Conservation (phyloP, 2,329 filamentous ascomycete species). For the Reticulascus tulasneorum region DNA sequence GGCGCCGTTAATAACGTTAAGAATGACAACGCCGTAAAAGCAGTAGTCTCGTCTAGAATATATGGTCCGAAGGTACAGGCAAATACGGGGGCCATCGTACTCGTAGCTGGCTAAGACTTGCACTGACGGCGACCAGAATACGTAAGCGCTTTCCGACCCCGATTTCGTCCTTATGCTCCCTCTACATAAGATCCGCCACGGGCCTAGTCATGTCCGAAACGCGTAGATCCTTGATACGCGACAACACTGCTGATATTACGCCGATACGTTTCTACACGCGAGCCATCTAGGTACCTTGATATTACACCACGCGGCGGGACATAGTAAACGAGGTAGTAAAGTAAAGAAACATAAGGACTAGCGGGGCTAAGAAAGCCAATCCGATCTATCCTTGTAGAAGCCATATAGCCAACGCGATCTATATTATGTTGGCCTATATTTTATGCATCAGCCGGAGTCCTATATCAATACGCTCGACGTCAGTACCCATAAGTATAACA, state of each 20-base stretch:
- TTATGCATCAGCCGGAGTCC: conserved; percentile 34
- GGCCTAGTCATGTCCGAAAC: too few species aligned
- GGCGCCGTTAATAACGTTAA: conserved; percentile 9
- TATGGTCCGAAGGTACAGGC: conserved; percentile 14
- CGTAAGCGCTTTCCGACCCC: too few species aligned
- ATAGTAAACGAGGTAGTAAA: conserved; percentile 3
- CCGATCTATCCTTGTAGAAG: conserved; percentile 44
- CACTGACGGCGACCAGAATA: conserved; percentile 17
- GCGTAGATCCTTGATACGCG: conserved; percentile 8
- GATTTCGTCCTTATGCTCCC: too few species aligned
- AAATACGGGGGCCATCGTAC: conserved; percentile 1
- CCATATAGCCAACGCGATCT: conserved; percentile 40
- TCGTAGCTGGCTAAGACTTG: conserved; percentile 1
- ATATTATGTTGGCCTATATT: conserved; percentile 34
- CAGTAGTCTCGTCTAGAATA: conserved; percentile 20
- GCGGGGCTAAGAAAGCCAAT: conserved; percentile 40
- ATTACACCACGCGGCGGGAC: conserved; percentile 24
- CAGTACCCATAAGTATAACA: conserved; percentile 43
- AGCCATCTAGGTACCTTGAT: conserved; percentile 22
- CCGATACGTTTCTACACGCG: conserved; percentile 13
- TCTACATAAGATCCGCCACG: too few species aligned
- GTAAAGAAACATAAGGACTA: conserved; percentile 35
- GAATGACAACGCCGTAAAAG: conserved; percentile 15
- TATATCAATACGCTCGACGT: conserved; percentile 37
- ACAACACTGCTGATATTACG: conserved; percentile 13